These are phyloP conservation scores for Komagataella populi DNA, from an alignment of 805 yeast genomes.

Conservation along the genomic window DNA sequence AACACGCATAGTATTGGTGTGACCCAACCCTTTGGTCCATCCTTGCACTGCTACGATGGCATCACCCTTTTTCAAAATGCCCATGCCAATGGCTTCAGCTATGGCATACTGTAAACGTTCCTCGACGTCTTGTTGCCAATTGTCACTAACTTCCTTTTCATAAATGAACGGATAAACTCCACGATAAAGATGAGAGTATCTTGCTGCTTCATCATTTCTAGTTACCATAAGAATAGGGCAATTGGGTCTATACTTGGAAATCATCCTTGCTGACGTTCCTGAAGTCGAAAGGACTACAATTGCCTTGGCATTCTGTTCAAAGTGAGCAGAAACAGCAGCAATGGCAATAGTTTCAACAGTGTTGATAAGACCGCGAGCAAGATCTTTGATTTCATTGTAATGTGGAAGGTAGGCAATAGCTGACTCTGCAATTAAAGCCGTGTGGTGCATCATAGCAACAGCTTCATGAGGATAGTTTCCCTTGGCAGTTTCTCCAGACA, in stretches of 20 bases:
- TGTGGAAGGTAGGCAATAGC: slow-evolving; percentile 78
- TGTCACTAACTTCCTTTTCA: slow-evolving; percentile 45
- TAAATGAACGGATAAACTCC: slow-evolving; percentile 97
- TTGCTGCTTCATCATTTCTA: slow-evolving; percentile 85
- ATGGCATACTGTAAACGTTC: slow-evolving; percentile 88
- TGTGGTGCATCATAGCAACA: slow-evolving; percentile 97
- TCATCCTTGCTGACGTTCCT: slow-evolving; percentile 90
- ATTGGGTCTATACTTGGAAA: slow-evolving; percentile 95
- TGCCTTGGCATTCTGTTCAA: slow-evolving; percentile 94
- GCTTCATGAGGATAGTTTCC: slow-evolving; percentile 98
- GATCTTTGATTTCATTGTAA: slow-evolving; percentile 78
- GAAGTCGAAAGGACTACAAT: slow-evolving; percentile 91
- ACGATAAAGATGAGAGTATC: slow-evolving; percentile 92
- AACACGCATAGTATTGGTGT: slow-evolving; percentile 96
- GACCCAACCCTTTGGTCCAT: slow-evolving; percentile 97
- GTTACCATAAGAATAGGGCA: slow-evolving; percentile 97
- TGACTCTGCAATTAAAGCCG: slow-evolving; percentile 91
- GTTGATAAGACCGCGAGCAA: slow-evolving; percentile 79
- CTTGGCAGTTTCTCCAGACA: slow-evolving; percentile 99
- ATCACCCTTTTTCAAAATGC: slow-evolving; percentile 80
- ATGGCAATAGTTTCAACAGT: slow-evolving; percentile 95
- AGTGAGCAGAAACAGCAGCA: slow-evolving; percentile 92
- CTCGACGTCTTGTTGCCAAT: slow-evolving; percentile 97
- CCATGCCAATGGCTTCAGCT: slow-evolving; percentile 74
- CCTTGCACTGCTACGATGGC: slow-evolving; percentile 93